Evolutionary conservation across 116 monocot species (phyloP).

Genomic region (Cymodocea nodosa): DNA sequence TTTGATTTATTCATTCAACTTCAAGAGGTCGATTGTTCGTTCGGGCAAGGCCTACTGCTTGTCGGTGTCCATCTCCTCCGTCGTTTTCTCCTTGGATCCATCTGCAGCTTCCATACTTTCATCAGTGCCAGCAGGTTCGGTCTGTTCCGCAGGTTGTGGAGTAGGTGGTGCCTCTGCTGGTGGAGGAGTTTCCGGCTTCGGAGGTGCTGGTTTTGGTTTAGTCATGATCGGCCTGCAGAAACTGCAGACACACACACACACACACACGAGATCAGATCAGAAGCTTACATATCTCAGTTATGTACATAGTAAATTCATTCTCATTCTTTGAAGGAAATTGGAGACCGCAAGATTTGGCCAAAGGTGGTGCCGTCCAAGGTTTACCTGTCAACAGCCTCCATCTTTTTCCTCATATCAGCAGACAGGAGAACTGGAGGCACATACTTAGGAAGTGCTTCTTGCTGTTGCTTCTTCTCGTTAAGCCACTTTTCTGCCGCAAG

Average conservation of each 20-base stretch:
- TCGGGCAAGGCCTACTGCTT: slow-evolving; percentile 11
- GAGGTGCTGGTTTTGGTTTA: slow-evolving; percentile 61
- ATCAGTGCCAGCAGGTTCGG: slow-evolving; percentile 10
- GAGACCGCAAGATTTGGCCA: not conserved
- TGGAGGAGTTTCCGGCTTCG: slow-evolving; percentile 63
- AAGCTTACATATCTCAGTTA: not conserved
- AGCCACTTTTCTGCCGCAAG: slow-evolving; percentile 69
- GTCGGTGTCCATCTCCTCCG: slow-evolving; percentile 75
- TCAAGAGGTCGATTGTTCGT: no score
- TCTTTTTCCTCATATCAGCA: slow-evolving; percentile 58
- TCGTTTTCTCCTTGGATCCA: slow-evolving; percentile 1
- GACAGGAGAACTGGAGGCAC: slow-evolving; percentile 47
- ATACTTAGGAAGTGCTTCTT: slow-evolving; percentile 67
- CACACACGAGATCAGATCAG: not conserved
- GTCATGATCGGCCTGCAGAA: slow-evolving; percentile 86
- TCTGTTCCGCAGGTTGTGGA: slow-evolving; percentile 18
- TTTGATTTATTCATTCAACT: no score
- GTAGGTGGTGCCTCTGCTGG: slow-evolving; percentile 19
- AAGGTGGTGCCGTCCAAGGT: not conserved
- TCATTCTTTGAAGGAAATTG: not conserved
- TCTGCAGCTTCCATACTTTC: slow-evolving; percentile 10
- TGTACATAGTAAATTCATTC: not conserved
- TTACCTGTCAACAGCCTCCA: slow-evolving; percentile 76
- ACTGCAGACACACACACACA: slow-evolving; percentile 20
- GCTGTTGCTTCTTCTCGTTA: slow-evolving; percentile 68